Percentiles rank a stretch among this genome's conserved stretches.
These are phyloP conservation scores for Neurospora hispaniola DNA, from an alignment of 495 filamentous ascomycete species.

Conservation along the genomic window DNA sequence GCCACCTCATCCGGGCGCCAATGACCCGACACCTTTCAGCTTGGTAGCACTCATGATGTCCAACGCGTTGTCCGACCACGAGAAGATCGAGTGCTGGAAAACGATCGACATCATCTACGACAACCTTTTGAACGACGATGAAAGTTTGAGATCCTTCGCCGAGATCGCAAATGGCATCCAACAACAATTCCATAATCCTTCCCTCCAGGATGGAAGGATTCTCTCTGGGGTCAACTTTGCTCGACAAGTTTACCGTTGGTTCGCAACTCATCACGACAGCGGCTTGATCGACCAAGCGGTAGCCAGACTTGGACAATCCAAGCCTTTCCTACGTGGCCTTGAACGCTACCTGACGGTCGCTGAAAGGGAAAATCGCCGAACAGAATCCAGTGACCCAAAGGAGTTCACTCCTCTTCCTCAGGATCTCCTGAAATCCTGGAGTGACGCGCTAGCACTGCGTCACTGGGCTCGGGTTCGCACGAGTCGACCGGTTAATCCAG, in stretches of 20 bases:
- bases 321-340: background rate
- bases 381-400: background rate
- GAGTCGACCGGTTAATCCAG: background rate
- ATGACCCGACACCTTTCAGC: background rate
- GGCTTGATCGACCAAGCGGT: background rate
- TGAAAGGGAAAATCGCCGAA: background rate
- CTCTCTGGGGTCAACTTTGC: background rate
- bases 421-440: background rate
- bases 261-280: background rate
- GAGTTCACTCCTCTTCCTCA: background rate
- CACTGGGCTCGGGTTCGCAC: background rate
- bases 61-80: background rate
- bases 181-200: background rate
- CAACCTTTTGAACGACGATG: background rate
- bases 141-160: background rate
- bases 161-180: background rate
- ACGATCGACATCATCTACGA: background rate
- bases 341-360: background rate
- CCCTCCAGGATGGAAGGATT: background rate
- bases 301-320: background rate
- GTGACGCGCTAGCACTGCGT: background rate
- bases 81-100: background rate
- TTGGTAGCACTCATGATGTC: background rate
- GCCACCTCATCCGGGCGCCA: background rate
- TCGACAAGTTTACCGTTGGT: background rate